Evolutionary conservation across 108 stramenopile genomes (phyloP), one percentile per base, ranked within the genome.

Genomic region (Cyclotella cryptica): DNA sequence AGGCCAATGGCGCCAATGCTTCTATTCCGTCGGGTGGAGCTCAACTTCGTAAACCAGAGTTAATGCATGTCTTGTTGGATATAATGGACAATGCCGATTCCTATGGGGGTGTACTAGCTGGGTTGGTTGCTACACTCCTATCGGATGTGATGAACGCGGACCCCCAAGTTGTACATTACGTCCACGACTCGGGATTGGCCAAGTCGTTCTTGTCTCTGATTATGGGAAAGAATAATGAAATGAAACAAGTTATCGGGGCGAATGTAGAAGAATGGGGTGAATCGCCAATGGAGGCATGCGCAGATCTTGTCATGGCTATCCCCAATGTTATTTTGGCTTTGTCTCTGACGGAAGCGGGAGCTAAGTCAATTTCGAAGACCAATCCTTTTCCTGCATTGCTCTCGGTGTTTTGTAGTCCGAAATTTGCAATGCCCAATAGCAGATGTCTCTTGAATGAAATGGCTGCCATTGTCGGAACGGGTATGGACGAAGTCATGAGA

Each of bases 401-500:
- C 59, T 73, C 74, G 19, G 57, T 97, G 10, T 94, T 97, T 77
- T 81, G 85, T 58, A 85, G 88, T 64, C 93, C 96, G 10, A 88
- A 92, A 75, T 97, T 90, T 78, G 91, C 91, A 26, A 96, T 96
- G 93, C 94, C 96, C 42, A 71, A 78, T 19, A 92, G 89, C 62
- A 78, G 93, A 24, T 96, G 93, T 72, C 69, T 97, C 53, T 74
- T 96, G 75, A 94, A 91, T 63, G 96, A 96, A 77, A 86, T 96
- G 81, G 85, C 95, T 13, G 84, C 89, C 6, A 89, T 90, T 46
- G 85, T 97, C 51, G 97, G 97, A 15, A 88, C 92, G 6, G 96
- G 95, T 19, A 75, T 98, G 27, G 96, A 97, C 69, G 97, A 98
- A 84, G 83, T 97, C 28, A 96, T 98, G 94, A 89, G 95, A 7